phyloP scores from a whole-genome alignment of 805 yeast genomes.

The Millerozyma acaciae region DNA sequence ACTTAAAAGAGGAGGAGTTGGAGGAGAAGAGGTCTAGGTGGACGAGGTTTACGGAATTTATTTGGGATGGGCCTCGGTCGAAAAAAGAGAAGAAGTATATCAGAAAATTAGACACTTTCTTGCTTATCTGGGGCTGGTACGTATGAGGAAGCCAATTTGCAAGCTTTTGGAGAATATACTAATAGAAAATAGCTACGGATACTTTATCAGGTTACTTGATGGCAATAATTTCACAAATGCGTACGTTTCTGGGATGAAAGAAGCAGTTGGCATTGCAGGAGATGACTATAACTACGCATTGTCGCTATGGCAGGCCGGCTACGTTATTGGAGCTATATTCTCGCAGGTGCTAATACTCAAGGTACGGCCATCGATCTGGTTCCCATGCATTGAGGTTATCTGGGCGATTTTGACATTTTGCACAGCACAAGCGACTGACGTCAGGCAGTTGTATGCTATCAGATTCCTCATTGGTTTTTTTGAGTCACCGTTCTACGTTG shows the following conservation, averaged over 20 bases:
- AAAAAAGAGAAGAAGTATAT: conserved; percentile 6
- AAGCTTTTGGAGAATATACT: background rate
- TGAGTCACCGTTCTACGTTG: conserved; percentile 10
- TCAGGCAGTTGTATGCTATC: conserved; percentile 4
- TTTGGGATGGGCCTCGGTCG: conserved; percentile 6
- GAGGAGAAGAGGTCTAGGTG: conserved; percentile 2
- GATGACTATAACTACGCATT: conserved; percentile 45
- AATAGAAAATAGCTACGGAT: conserved; percentile 1
- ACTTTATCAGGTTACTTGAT: conserved; percentile 6
- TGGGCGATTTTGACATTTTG: conserved; percentile 51
- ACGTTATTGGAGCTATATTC: conserved; percentile 56
- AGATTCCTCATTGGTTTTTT: conserved; percentile 9
- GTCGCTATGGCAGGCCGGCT: conserved; percentile 55
- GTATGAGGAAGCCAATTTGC: conserved; percentile 3
- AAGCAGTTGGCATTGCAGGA: conserved; percentile 29
- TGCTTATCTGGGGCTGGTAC: conserved; percentile 10
- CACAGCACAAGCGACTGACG: conserved; percentile 3
- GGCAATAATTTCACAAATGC: conserved; percentile 13
- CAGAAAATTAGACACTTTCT: conserved; percentile 7
- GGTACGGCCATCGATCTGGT: conserved; percentile 50
- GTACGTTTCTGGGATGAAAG: conserved; percentile 32
- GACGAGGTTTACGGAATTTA: conserved; percentile 4
- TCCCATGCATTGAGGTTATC: conserved; percentile 44
- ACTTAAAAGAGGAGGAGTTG: background rate
- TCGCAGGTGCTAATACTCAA: conserved; percentile 46